Base-by-base conservation (phyloP, 202 grass and related monocot species). In the Panicum virgatum region DNA sequence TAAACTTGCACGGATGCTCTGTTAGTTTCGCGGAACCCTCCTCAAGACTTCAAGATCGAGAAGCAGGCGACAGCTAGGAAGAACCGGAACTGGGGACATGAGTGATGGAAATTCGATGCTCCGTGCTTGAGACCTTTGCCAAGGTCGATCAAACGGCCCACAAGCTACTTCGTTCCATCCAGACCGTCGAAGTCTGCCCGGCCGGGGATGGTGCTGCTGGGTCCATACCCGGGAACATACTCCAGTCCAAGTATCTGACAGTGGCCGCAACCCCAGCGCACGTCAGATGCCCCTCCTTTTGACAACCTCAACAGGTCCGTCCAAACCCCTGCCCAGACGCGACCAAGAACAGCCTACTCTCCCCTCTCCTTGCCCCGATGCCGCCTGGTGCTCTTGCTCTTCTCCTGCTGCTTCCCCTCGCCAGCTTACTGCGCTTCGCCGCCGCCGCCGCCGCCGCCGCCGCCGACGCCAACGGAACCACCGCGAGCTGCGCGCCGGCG, bases 201-300 rank as follows among this genome's bases (percentile, higher is more conserved):
- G 16, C 16, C 46, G 5, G 3, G 0, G 42, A 39, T 39, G 64
- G 61, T 60, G n/a, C 56, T 60, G n/a, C 56, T 22, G 20, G 12
- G 44, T 46, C 44, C 44, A 46, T 46, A 76, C 20, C 32, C 16
- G n/a, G 82, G 54, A 71, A 61, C 82, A 70, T 52, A 85, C 78
- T 78, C 82, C 52, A 6, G 73, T 78, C 82, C 56, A 78, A 62
- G 74, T 27, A 42, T 53, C 44, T 78, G 82, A 78, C 82, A 53
- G 40, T 38, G 40, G 78, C 53, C 30, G 44, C 32, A 12, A 2
- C 29, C 1, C 3, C 78, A 3, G 9, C 65, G 6, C 0, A 60
- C 42, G 80, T 71, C 54, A 73, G 51, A 1, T 62, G 59, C 59
- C 43, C 8, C 7, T 32, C 20, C 34, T 50, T 78, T 62, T 20